Percentiles rank a stretch among this genome's conserved stretches.
phyloP scores from a whole-genome alignment of 1,284 basidiomycete genomes.

The Rhodotorula glutinis region DNA sequence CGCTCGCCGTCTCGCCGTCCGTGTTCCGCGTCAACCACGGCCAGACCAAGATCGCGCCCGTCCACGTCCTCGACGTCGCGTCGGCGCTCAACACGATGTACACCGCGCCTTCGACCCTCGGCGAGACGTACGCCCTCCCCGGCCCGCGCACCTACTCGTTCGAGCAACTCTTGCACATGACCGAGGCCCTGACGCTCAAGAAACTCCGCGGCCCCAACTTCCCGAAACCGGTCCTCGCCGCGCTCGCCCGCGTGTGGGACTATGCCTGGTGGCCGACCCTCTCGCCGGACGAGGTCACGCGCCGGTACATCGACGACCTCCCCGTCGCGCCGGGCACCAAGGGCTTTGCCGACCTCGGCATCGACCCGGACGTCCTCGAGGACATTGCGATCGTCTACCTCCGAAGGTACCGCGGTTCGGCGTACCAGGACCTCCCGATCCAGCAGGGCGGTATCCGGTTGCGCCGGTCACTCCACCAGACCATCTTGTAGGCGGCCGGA shows the following conservation, averaged over 20 bases:
- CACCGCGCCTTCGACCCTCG: slow-evolving; percentile 59
- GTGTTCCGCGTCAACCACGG: slow-evolving; percentile 91
- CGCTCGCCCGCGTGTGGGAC: slow-evolving; percentile 67
- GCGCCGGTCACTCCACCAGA: slow-evolving; percentile 36
- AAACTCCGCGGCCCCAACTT: slow-evolving; percentile 66
- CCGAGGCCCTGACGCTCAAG: slow-evolving; percentile 74
- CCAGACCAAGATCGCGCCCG: slow-evolving; percentile 80
- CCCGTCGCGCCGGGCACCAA: slow-evolving; percentile 57
- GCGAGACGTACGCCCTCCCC: slow-evolving; percentile 72
- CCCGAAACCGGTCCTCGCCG: slow-evolving; percentile 70
- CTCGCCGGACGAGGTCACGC: slow-evolving; percentile 82
- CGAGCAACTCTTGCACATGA: slow-evolving; percentile 77
- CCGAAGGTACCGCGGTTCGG: slow-evolving; percentile 76
- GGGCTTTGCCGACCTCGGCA: slow-evolving; percentile 55
- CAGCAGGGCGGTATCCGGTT: slow-evolving; percentile 50
- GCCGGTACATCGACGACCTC: slow-evolving; percentile 80
- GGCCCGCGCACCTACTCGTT: slow-evolving; percentile 84
- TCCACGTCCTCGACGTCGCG: slow-evolving; percentile 92
- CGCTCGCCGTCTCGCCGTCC: slow-evolving; percentile 89
- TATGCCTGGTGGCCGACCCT: slow-evolving; percentile 88
- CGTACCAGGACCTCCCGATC: slow-evolving; percentile 49
- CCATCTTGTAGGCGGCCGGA: neutral
- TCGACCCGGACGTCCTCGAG: slow-evolving; percentile 79
- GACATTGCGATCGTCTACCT: slow-evolving; percentile 86
- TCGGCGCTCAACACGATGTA: slow-evolving; percentile 81